Conservation (phyloP, 192 early-diverging fungal species). For the Nowakowskiella sp. region DNA sequence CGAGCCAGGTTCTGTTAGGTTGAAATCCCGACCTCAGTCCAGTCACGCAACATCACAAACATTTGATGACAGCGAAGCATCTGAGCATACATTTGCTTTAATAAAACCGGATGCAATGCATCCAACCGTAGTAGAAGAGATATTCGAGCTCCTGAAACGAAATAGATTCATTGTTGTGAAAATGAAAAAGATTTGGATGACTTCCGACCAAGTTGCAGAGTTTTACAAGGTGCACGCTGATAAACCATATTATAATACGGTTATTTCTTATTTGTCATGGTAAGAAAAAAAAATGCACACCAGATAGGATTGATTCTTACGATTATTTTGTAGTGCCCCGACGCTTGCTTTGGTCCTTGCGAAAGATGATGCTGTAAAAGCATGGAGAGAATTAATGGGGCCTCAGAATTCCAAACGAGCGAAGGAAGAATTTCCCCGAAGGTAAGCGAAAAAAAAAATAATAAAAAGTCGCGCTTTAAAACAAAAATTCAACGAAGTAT, state of each 20-base stretch:
- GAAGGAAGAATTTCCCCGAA: constrained; percentile 35
- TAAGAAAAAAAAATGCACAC: constrained; percentile 11
- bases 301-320: neutral
- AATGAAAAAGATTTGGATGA: constrained; percentile 46
- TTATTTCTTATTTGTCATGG: constrained; percentile 43
- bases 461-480: constrained; percentile 6
- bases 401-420: constrained; percentile 40
- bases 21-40: neutral
- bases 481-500: too few species aligned
- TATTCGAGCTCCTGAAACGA: constrained; percentile 32
- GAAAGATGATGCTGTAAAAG: constrained; percentile 39
- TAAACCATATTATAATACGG: constrained; percentile 33
- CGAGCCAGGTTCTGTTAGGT: neutral
- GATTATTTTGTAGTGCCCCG: constrained; percentile 25
- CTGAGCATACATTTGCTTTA: constrained; percentile 43
- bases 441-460: constrained; percentile 17
- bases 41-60: constrained; percentile 9
- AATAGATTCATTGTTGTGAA: constrained; percentile 39
- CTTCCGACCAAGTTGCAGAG: constrained; percentile 33
- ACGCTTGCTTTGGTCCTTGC: constrained; percentile 37
- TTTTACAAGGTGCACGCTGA: constrained; percentile 47
- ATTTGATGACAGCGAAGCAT: neutral
- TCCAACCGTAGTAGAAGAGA: constrained; percentile 33
- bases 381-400: constrained; percentile 49
- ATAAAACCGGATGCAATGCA: constrained; percentile 59